These are phyloP conservation scores for Sideroxylon spinosum DNA, from an alignment of 179 eudicot genomes.

Conservation along the genomic window DNA sequence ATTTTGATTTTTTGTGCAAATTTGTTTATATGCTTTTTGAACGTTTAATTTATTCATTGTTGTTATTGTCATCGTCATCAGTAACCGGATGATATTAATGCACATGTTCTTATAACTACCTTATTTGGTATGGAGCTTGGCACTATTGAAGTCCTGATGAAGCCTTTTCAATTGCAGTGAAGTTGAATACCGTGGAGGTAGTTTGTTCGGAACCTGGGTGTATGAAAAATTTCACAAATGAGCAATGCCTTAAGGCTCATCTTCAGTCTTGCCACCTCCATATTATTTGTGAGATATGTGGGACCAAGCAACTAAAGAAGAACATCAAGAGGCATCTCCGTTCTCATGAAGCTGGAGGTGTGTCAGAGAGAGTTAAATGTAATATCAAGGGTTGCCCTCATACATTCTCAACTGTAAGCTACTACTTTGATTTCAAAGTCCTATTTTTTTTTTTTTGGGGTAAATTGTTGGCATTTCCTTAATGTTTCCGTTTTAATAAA, in stretches of 20 bases:
- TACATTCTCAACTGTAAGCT: conserved; percentile 60
- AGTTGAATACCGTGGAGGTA: conserved; percentile 54
- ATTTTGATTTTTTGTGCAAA: neutral
- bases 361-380: conserved; percentile 46
- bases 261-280: conserved; percentile 56
- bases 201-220: conserved; percentile 68
- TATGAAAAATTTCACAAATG: conserved; percentile 58
- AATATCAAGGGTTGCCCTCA: conserved; percentile 48
- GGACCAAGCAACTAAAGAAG: conserved; percentile 63
- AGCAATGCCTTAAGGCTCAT: conserved; percentile 61
- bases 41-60: neutral
- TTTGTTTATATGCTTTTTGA: neutral
- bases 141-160: neutral
- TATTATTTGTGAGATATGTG: conserved; percentile 62
- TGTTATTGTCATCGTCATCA: neutral
- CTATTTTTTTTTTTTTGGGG: too few relatives aligned
- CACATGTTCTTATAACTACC: neutral
- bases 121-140: neutral
- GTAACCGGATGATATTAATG: neutral
- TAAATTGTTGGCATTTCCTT: too few relatives aligned
- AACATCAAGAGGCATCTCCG: conserved; percentile 63
- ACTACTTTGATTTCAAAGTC: neutral
- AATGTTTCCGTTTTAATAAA: too few relatives aligned
- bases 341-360: conserved; percentile 40
- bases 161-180: conserved; percentile 37